Conservation (phyloP, 2,329 filamentous ascomycete genomes). For the Neoarthrinium moseri region DNA sequence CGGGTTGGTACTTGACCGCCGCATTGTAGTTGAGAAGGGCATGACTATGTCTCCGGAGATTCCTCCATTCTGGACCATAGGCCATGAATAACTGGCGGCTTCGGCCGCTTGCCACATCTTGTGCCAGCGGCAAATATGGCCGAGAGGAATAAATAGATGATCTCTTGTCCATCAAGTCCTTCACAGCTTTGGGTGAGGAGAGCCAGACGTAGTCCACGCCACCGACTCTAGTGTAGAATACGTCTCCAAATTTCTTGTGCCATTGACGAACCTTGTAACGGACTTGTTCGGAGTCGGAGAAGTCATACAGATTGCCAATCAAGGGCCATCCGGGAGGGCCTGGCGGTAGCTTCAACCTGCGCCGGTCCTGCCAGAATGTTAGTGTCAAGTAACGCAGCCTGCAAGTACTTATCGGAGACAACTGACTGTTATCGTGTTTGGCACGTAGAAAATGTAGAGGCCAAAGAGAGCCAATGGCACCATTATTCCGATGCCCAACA, state of each 20-base stretch:
- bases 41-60: background rate
- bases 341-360: background rate
- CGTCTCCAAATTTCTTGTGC: background rate
- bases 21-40: background rate
- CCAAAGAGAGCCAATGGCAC: no score
- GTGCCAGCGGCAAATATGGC: slow-evolving; percentile 14
- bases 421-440: no score
- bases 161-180: slow-evolving; percentile 1
- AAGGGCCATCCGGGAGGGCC: background rate
- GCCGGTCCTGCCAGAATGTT: background rate
- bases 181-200: background rate
- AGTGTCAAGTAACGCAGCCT: no score
- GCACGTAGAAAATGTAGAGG: no score
- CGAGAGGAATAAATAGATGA: slow-evolving; percentile 1
- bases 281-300: background rate
- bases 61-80: slow-evolving; percentile 9
- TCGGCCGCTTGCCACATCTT: background rate
- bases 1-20: background rate
- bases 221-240: background rate
- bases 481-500: no score
- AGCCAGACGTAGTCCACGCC: background rate
- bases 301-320: background rate
- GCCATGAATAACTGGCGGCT: slow-evolving; percentile 3
- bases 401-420: no score
- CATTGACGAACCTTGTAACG: slow-evolving; percentile 17